Conservation (phyloP, 306 rosid species). For the Trifolium pratense region DNA sequence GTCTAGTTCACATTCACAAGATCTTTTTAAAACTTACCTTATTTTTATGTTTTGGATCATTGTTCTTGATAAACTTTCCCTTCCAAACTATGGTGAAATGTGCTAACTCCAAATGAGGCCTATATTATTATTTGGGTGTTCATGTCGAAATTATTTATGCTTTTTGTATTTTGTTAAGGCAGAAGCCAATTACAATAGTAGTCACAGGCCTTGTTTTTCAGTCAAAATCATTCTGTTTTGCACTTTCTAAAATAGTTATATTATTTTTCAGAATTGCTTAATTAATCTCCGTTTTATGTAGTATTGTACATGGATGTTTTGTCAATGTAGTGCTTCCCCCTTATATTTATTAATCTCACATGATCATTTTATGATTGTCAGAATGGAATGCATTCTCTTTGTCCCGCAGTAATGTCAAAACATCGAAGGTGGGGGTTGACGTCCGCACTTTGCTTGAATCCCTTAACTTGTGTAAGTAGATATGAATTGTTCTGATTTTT, state of each 20-base stretch:
- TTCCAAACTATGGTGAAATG: not conserved
- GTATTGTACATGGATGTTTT: slow-evolving; percentile 30
- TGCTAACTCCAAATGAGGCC: too few relatives aligned
- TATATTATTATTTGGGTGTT: not conserved
- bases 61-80: not conserved
- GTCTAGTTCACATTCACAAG: too few relatives aligned
- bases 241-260: not conserved
- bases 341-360: slow-evolving; percentile 26
- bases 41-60: not conserved
- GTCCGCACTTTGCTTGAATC: slow-evolving; percentile 96
- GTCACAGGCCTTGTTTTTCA: slow-evolving; percentile 12
- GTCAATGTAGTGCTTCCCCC: slow-evolving; percentile 5
- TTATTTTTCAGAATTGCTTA: slow-evolving; percentile 7
- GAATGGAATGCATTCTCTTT: slow-evolving; percentile 97
- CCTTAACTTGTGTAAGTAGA: slow-evolving; percentile 91
- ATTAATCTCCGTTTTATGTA: slow-evolving; percentile 13
- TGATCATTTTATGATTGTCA: slow-evolving; percentile 46
- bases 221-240: not conserved
- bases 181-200: not conserved
- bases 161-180: not conserved
- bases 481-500: slow-evolving; percentile 30
- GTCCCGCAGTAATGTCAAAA: slow-evolving; percentile 99
- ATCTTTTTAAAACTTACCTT: not conserved
- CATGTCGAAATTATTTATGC: not conserved
- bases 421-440: slow-evolving; percentile 96